Conservation (phyloP, 2,329 filamentous ascomycete genomes). For the Claviceps digitariae region DNA sequence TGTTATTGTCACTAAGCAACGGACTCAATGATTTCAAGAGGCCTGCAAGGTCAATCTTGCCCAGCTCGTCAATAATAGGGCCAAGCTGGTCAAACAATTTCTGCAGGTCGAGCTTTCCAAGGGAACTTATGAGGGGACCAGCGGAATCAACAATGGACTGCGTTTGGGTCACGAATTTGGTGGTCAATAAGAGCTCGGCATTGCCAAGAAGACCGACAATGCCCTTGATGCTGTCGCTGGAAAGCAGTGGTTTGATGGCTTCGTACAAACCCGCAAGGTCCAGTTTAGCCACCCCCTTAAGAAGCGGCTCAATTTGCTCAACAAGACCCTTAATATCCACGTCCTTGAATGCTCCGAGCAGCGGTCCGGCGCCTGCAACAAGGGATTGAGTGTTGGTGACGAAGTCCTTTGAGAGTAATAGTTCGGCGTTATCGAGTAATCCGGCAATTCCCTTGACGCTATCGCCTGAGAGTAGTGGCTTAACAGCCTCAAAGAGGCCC, state of each 20-base stretch:
- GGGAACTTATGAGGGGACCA: conserved; percentile 18
- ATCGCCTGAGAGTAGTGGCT: not conserved
- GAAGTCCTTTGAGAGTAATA: conserved; percentile 17
- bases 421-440: conserved; percentile 14
- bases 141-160: conserved; percentile 1
- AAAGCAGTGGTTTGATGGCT: not conserved
- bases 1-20: conserved; percentile 12
- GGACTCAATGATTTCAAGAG: conserved; percentile 16
- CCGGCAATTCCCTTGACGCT: not conserved
- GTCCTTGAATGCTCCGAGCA: conserved; percentile 22
- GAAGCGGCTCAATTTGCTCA: conserved; percentile 15
- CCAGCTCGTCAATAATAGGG: conserved; percentile 16
- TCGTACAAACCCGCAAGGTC: conserved; percentile 4
- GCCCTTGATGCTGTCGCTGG: not conserved
- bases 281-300: conserved; percentile 8
- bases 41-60: conserved; percentile 13
- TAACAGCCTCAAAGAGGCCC: conserved; percentile 1
- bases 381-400: conserved; percentile 19
- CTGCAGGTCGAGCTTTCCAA: conserved; percentile 21
- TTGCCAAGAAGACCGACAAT: not conserved
- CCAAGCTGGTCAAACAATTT: conserved; percentile 18
- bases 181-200: not conserved
- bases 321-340: conserved; percentile 11
- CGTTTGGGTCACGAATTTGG: not conserved
- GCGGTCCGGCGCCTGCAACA: conserved; percentile 14